These are phyloP conservation scores for Pseudofabraea citricarpa DNA, from an alignment of 2,329 filamentous ascomycete species.

Conservation along the genomic window DNA sequence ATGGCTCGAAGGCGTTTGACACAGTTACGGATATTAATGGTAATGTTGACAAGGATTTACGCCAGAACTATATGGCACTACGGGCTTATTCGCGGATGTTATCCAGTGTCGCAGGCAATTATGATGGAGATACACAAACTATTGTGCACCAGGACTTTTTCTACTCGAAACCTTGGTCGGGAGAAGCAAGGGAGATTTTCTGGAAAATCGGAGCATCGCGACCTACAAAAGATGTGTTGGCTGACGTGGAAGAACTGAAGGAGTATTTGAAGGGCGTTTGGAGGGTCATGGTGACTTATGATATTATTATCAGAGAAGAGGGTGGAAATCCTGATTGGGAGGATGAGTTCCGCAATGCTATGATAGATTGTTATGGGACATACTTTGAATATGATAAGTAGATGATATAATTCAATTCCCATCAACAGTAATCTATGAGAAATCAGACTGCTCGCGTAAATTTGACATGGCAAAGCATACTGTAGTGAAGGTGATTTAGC, in stretches of 20 bases:
- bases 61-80: neutral
- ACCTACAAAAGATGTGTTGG: neutral
- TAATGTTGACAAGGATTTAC: neutral
- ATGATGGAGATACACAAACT: neutral
- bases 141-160: neutral
- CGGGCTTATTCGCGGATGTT: neutral
- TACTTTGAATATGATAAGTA: too few species aligned
- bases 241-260: neutral
- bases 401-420: too few species aligned
- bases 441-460: too few species aligned
- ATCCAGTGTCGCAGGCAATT: neutral
- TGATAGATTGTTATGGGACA: too few species aligned
- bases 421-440: too few species aligned
- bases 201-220: neutral
- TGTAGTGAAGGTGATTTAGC: too few species aligned
- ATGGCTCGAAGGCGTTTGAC: neutral
- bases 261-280: constrained; percentile 4
- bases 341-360: neutral
- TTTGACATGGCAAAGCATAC: too few species aligned
- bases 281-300: constrained; percentile 6
- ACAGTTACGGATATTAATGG: neutral
- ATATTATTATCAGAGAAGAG: constrained; percentile 3
- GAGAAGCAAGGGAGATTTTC: neutral
- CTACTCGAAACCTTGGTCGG: neutral
- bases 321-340: constrained; percentile 4